phyloP scores from a whole-genome alignment of 116 monocot species.

The Dioscorea cayenensis region DNA sequence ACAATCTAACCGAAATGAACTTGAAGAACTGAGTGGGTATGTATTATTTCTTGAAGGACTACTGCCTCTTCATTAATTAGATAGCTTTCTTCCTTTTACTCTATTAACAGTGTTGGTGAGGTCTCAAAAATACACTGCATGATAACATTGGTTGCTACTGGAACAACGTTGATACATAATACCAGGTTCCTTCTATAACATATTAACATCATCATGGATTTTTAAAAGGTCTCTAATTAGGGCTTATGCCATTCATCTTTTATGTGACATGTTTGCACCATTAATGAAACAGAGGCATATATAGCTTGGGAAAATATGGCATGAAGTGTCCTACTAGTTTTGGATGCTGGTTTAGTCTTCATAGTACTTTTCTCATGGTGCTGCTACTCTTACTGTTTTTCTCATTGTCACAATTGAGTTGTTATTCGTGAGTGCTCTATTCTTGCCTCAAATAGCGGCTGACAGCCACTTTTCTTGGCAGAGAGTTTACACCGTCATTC shows the following conservation, averaged over 20 bases:
- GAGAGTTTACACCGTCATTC: conserved; percentile 97
- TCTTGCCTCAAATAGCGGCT: no score
- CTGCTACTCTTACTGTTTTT: not conserved
- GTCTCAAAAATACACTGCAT: not conserved
- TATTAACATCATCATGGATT: not conserved
- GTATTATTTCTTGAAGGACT: conserved; percentile 3
- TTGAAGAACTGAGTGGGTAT: conserved; percentile 90
- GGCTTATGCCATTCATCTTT: not conserved
- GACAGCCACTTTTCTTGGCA: conserved; percentile 25
- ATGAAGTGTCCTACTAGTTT: no score
- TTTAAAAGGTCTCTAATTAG: not conserved
- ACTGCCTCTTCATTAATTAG: no score
- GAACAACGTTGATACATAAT: not conserved
- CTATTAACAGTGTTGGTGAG: no score
- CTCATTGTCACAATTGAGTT: no score
- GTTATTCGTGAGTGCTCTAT: no score
- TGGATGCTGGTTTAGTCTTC: no score
- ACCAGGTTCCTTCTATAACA: no score
- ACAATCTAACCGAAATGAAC: conserved; percentile 46
- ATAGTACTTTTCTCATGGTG: not conserved
- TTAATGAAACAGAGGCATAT: no score
- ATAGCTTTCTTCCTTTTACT: no score
- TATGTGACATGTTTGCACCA: no score
- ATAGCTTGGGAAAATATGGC: no score
- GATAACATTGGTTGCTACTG: not conserved